Evolutionary conservation across 371 early-diverging fungal species (phyloP), one percentile per base, ranked within the genome.

Genomic region (Mucor lusitanicus): DNA sequence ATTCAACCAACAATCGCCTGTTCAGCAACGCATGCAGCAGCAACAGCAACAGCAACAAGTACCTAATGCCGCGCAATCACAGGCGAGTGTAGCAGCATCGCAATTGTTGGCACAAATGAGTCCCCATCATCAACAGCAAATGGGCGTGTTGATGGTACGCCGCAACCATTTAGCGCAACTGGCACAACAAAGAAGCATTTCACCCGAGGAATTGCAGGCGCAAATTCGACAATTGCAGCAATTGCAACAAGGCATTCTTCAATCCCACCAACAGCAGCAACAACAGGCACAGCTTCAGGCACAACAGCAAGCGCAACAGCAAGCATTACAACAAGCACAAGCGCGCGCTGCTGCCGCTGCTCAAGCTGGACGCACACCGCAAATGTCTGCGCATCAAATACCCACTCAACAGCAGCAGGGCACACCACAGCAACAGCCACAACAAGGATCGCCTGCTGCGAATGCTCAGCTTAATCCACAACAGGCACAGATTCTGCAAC

Each of bases 71-170:
- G 44, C 33, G 17, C 65, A 65, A 33, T 19, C 28, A 39, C 27
- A 46, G 19, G 63, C n/a, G 12, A 42, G 32, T 54, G 2, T 46
- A 13, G 60, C 71, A 27, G 67, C 71, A 3, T 59, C 72, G 12
- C 76, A 77, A 48, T 13, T 73, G 40, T 58, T 74, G 61, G 75
- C 77, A 28, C 77, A 80, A 39, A 63, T 81, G 23, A 73, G 64
- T 25, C 80, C 77, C 35, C 77, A 82, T 28, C 83, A 80, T 37
- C 81, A 80, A 35, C 76, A 74, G 30, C 83, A 82, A 67, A 68
- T 80, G 75, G 67, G 71, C 32, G 21, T 63, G 3, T 39, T 80
- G 6, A 63, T 78, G 12, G 37, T 75, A 17, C 83, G 72, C 25
- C 72, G 81, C 23, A 78, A 82, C 19, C 82, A 82, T n/a, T 65